Conservation (phyloP, 352 stramenopile species). For the Pythium vanterpoolii region DNA sequence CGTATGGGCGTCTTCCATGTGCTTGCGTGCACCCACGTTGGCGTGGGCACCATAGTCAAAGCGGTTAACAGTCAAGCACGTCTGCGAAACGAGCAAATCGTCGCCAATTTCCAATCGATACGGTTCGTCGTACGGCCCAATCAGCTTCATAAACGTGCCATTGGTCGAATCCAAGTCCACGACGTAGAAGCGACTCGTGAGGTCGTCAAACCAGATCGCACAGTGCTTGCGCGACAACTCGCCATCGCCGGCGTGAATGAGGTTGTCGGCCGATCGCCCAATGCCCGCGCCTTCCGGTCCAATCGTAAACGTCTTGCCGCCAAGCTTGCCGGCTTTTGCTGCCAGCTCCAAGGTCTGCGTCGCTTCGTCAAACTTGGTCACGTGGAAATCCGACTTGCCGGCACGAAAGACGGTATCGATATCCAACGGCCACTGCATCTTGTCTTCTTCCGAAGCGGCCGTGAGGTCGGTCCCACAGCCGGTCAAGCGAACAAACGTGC, state of each 20-base stretch:
- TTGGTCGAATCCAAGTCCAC: conserved; percentile 89
- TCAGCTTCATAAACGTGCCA: conserved; percentile 95
- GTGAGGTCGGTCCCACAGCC: conserved; percentile 21
- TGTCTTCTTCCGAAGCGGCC: conserved; percentile 42
- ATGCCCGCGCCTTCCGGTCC: conserved; percentile 85
- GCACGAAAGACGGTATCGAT: conserved; percentile 61
- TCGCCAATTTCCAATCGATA: conserved; percentile 93
- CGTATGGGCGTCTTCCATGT: conserved; percentile 96
- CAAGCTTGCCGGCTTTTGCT: conserved; percentile 61
- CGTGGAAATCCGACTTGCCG: conserved; percentile 79
- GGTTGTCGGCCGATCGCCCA: conserved; percentile 83
- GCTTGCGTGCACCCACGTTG: conserved; percentile 91
- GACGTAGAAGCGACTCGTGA: conserved; percentile 76
- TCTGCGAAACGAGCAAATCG: conserved; percentile 95
- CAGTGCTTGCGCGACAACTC: conserved; percentile 95
- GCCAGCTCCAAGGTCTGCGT: conserved; percentile 54
- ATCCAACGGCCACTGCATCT: conserved; percentile 81
- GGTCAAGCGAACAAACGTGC: conserved; percentile 68
- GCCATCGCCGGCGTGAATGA: conserved; percentile 93
- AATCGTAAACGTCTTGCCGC: conserved; percentile 74
- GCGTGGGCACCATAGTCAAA: conserved; percentile 96
- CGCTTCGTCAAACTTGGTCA: conserved; percentile 48
- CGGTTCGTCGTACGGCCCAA: conserved; percentile 90
- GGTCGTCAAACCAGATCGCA: conserved; percentile 89
- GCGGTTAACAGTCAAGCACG: conserved; percentile 94